Conservation (phyloP, 2,329 filamentous ascomycete species). For the Verticillium albo-atrum region DNA sequence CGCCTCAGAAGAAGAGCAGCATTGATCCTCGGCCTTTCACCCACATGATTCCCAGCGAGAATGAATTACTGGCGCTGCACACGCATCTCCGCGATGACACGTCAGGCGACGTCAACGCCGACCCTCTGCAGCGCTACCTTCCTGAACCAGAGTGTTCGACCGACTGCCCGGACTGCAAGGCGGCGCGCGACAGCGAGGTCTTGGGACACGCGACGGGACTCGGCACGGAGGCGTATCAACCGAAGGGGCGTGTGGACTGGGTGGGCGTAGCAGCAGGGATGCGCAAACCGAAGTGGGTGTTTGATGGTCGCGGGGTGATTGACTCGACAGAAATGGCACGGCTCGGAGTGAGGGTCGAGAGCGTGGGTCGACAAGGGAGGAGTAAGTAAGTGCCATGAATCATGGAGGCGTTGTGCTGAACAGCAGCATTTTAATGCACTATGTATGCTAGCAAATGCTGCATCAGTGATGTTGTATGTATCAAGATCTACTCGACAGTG, state of each 20-base stretch:
- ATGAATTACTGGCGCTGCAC: slow-evolving; percentile 43
- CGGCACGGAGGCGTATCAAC: slow-evolving; percentile 38
- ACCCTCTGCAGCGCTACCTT: slow-evolving; percentile 41
- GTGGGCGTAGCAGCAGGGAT: slow-evolving; percentile 42
- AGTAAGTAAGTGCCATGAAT: background rate
- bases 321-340: background rate
- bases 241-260: slow-evolving; percentile 48
- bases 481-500: too few relatives aligned
- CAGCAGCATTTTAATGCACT: too few relatives aligned
- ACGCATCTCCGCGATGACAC: slow-evolving; percentile 33
- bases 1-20: slow-evolving; percentile 25
- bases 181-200: slow-evolving; percentile 31
- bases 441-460: too few relatives aligned
- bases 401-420: too few relatives aligned
- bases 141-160: slow-evolving; percentile 38
- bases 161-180: slow-evolving; percentile 46
- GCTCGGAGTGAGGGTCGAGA: background rate
- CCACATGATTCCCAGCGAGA: slow-evolving; percentile 28
- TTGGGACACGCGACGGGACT: slow-evolving; percentile 34
- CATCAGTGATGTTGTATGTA: too few relatives aligned
- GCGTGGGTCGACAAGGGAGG: slow-evolving; percentile 6
- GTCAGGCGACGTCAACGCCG: slow-evolving; percentile 20
- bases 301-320: slow-evolving; percentile 46
- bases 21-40: slow-evolving; percentile 43
- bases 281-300: slow-evolving; percentile 50